Conservation (phyloP, 495 filamentous ascomycete genomes). For the Terfezia claveryi region DNA sequence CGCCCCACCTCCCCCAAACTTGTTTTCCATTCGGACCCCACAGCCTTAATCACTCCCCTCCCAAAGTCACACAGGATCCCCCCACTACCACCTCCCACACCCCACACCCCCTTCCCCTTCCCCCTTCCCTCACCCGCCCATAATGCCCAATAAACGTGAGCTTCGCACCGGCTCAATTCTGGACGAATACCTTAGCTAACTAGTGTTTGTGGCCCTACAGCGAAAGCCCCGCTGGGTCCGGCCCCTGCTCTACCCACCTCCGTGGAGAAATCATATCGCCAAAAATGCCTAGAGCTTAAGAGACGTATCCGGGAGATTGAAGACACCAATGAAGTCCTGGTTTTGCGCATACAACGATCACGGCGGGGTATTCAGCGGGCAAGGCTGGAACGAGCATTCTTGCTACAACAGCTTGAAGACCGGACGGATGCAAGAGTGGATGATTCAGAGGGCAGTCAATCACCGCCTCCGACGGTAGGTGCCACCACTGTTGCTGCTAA, state of each 20-base stretch:
- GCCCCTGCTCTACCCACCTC: conserved; percentile 64
- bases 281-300: conserved; percentile 91
- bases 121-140: neutral
- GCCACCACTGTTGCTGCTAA: conserved; percentile 13
- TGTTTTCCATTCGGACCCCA: neutral
- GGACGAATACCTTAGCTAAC: too few relatives aligned
- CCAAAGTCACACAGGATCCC: neutral
- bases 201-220: neutral
- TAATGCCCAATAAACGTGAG: conserved; percentile 18
- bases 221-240: conserved; percentile 24
- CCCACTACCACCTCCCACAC: neutral
- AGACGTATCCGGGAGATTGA: conserved; percentile 78
- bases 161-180: neutral
- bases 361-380: conserved; percentile 70
- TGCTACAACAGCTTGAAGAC: conserved; percentile 70
- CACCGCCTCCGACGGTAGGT: conserved; percentile 47
- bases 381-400: conserved; percentile 70
- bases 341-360: conserved; percentile 56
- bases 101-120: neutral
- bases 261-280: conserved; percentile 85
- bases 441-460: conserved; percentile 49
- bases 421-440: conserved; percentile 62
- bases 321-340: conserved; percentile 58
- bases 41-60: conserved; percentile 1
- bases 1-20: conserved; percentile 1